phyloP scores from a whole-genome alignment of 23 red algal species.

The Gracilaria vermiculophylla region DNA sequence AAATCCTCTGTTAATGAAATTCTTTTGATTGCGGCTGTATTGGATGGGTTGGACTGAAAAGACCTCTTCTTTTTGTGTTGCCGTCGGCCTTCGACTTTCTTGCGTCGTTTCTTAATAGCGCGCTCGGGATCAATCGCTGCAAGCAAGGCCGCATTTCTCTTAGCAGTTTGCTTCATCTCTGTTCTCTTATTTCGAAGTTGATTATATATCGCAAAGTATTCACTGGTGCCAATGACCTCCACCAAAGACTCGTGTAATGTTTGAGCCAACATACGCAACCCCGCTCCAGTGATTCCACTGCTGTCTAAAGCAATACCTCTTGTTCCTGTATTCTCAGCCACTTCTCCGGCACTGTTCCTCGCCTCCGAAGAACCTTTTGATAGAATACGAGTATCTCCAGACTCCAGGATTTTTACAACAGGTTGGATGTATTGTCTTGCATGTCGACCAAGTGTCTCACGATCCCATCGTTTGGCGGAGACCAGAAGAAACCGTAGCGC shows the following conservation, averaged over 20 bases:
- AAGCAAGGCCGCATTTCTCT: slow-evolving; percentile 47
- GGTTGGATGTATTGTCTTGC: slow-evolving; percentile 33
- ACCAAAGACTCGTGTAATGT: slow-evolving; percentile 45
- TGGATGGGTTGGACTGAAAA: not conserved
- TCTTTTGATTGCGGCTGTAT: not conserved
- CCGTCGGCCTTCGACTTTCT: not conserved
- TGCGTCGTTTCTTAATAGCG: slow-evolving; percentile 46
- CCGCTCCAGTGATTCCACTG: not conserved
- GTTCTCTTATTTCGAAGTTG: slow-evolving; percentile 6
- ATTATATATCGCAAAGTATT: slow-evolving; percentile 52
- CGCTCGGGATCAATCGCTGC: slow-evolving; percentile 46
- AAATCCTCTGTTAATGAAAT: not conserved
- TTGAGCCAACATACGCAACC: slow-evolving; percentile 25
- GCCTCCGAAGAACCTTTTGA: not conserved
- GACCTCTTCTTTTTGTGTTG: not conserved
- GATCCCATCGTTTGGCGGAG: slow-evolving; percentile 36
- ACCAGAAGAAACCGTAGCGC: slow-evolving; percentile 68
- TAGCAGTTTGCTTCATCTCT: slow-evolving; percentile 13
- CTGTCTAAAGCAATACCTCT: not conserved
- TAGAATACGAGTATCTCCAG: not conserved
- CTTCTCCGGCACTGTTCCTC: not conserved
- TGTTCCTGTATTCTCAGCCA: not conserved
- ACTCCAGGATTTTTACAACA: slow-evolving; percentile 32
- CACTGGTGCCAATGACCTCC: slow-evolving; percentile 22
- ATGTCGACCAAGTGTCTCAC: not conserved